Percentiles rank a stretch among this genome's conserved stretches.
Evolutionary conservation across 2,329 filamentous ascomycete genomes (phyloP).

Genomic region (Ophiocordyceps camponoti-leonardi): DNA sequence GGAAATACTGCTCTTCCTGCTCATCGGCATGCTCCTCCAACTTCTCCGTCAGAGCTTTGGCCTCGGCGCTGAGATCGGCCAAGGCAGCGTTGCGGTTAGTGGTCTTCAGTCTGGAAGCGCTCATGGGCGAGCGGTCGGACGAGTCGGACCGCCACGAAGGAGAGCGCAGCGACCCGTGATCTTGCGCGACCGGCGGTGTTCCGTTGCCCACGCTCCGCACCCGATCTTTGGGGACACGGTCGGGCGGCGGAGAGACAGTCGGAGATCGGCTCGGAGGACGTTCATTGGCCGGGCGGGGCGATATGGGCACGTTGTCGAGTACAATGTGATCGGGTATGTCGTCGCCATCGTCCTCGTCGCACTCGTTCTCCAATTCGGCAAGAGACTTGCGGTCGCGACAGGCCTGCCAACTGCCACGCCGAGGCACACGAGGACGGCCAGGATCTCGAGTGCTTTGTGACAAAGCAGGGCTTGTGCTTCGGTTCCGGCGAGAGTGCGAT

Average conservation of each 20-base stretch:
- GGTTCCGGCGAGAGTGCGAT: slow-evolving; percentile 17
- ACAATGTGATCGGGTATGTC: slow-evolving; percentile 67
- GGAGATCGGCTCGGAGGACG: slow-evolving; percentile 33
- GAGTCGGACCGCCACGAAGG: slow-evolving; percentile 34
- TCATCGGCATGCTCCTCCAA: slow-evolving; percentile 65
- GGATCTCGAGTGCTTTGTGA: slow-evolving; percentile 27
- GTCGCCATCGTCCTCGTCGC: slow-evolving; percentile 56
- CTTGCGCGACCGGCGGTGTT: slow-evolving; percentile 40
- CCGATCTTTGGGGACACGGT: slow-evolving; percentile 31
- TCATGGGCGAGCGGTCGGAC: slow-evolving; percentile 17
- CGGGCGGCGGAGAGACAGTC: slow-evolving; percentile 36
- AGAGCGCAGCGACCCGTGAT: slow-evolving; percentile 42
- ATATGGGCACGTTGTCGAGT: slow-evolving; percentile 69
- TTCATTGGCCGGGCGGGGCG: slow-evolving; percentile 46
- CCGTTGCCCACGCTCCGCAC: slow-evolving; percentile 44
- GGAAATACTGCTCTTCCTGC: slow-evolving; percentile 21
- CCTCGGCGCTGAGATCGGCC: slow-evolving; percentile 52
- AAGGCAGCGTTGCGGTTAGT: slow-evolving; percentile 62
- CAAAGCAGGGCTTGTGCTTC: slow-evolving; percentile 34
- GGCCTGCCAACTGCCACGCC: slow-evolving; percentile 57
- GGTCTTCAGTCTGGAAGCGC: slow-evolving; percentile 35
- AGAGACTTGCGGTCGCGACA: slow-evolving; percentile 47
- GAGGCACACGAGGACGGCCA: slow-evolving; percentile 19
- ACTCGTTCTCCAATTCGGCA: slow-evolving; percentile 58
- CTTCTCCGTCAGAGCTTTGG: slow-evolving; percentile 58